phyloP scores from a whole-genome alignment of 163 green algal genomes.

The Scenedesmus sp. region DNA sequence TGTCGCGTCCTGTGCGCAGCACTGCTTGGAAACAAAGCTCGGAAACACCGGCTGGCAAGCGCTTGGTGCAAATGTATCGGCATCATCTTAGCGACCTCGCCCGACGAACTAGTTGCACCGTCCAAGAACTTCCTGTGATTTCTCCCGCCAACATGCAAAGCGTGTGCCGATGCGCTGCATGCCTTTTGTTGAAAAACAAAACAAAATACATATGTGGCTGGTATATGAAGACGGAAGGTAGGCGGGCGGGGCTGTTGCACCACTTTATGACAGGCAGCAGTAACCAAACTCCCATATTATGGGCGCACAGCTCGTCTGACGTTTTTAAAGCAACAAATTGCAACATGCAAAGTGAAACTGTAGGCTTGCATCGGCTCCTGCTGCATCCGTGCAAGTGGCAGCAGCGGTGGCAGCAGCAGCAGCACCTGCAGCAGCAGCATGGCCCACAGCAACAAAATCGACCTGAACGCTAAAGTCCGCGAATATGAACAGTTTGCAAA shows the following conservation, averaged over 20 bases:
- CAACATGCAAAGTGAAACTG: neutral
- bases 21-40: neutral
- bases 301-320: too few species aligned
- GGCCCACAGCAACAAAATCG: neutral
- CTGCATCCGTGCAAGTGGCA: neutral
- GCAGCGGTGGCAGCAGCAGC: neutral
- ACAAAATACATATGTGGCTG: too few species aligned
- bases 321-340: too few species aligned
- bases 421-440: neutral
- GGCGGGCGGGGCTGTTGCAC: too few species aligned
- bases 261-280: neutral
- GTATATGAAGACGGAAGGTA: too few species aligned
- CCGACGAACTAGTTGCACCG: neutral
- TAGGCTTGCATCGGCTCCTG: neutral
- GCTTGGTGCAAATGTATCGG: neutral
- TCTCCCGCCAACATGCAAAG: neutral
- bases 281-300: neutral
- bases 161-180: neutral
- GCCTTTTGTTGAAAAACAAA: neutral
- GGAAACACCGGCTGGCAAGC: neutral
- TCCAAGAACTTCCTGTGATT: slow-evolving; percentile 8
- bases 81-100: neutral
- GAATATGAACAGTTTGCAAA: slow-evolving; percentile 58
- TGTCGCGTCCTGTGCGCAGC: neutral
- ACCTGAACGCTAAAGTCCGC: slow-evolving; percentile 28